A percentile compares a stretch with the other conserved stretches of the same genome.
These are phyloP conservation scores for Gossypium gossypioides DNA, from an alignment of 441 rosid species.

Conservation along the genomic window DNA sequence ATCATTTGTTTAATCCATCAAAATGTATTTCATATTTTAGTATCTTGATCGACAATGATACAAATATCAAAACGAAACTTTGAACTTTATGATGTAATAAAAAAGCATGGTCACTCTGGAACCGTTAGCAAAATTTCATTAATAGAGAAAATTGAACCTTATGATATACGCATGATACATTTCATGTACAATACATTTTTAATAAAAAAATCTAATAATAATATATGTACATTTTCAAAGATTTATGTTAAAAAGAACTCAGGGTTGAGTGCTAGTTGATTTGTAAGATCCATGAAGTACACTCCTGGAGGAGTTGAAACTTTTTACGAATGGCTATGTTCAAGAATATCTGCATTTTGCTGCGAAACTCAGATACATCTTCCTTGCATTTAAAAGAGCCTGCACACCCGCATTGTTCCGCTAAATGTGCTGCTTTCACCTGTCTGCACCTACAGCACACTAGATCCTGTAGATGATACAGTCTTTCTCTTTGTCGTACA, in stretches of 20 bases:
- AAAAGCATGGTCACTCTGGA: neutral
- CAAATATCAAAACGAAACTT: neutral
- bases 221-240: neutral
- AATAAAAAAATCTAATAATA: neutral
- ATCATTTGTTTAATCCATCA: neutral
- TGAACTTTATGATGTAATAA: neutral
- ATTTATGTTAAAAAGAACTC: neutral
- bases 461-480: constrained; percentile 84
- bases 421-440: constrained; percentile 80
- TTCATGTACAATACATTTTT: neutral
- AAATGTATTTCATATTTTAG: neutral
- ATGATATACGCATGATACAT: neutral
- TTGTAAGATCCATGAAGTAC: constrained; percentile 57
- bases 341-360: constrained; percentile 67
- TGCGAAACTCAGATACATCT: constrained; percentile 45
- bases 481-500: constrained; percentile 66
- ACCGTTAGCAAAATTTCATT: neutral
- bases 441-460: constrained; percentile 75
- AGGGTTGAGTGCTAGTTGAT: constrained; percentile 14
- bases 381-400: constrained; percentile 79
- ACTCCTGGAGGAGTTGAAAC: constrained; percentile 59
- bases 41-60: neutral
- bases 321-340: constrained; percentile 59
- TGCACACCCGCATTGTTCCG: constrained; percentile 74
- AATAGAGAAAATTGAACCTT: neutral